Evolutionary conservation across 257 asterid genomes (phyloP), one percentile per base, ranked within the genome.

Genomic region (Fraxinus pennsylvanica): DNA sequence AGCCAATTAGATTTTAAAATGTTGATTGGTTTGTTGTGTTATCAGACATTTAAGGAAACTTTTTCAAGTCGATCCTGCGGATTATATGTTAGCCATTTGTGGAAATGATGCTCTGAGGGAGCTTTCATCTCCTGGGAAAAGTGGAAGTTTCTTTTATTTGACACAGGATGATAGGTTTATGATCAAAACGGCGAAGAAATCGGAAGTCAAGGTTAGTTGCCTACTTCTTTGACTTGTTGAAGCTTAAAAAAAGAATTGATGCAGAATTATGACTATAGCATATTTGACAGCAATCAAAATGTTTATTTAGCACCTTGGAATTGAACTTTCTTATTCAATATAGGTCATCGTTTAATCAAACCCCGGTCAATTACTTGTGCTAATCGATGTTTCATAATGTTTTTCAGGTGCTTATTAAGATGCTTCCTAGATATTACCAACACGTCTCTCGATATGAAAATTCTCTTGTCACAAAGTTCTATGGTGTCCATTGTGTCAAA

Each of bases 401-500:
- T n/a, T 68, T 74, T 72, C 89, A 92, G 97, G 97, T 92, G 72
- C 96, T 92, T 65, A 67, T 89, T 52, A 90, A 84, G 89, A 92
- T 92, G 97, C 96, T 92, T 74, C 83, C 81, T 19, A 88, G 90
- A 66, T 92, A 92, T 32, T 81, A 92, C 35, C 67, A 85, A 76
- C 97, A 92, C 21, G 87, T 92, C 9, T 85, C 83, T 68, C 84
- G 83, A 0, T 92, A 87, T 19, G 94, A 88, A 72, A 90, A 89
- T 82, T 84, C 97, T 7, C 86, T 92, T 0, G 89, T 92, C 19
- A 92, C 97, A 0, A 92, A 88, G 84, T 92, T 87, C 77, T 92
- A 76, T 21, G 97, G 97, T 0, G 89, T 92, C 69, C 97, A 92
- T 72, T 92, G 97, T 76, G 93, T 92, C 52, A 92, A 92, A 72